Base-by-base conservation (phyloP, 129 eudicot genomes). In the Centaurea solstitialis region DNA sequence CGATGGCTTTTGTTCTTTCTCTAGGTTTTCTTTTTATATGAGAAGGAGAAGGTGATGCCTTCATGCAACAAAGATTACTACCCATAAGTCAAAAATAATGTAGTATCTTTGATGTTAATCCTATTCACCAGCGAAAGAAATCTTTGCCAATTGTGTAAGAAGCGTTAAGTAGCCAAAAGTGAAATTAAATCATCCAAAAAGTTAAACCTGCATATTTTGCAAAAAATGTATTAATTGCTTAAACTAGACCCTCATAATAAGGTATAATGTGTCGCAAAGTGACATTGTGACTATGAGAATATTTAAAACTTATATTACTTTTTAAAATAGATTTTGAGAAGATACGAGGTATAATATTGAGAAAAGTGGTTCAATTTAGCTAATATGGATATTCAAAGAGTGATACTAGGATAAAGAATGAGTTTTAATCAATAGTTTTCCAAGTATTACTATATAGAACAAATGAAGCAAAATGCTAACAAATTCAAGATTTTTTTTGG, bases 61-160 rank as follows among this genome's bases (percentile, higher is more conserved):
- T 76, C 81, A 82, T 76, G 74, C 85, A 82, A 57, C 72, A 82
- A 68, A 82, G 47, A 38, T 41, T 82, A 39, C 35, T 39, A 17
- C 85, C 85, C 85, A 82, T 82, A 39, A 50, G 68, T 53, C 28
- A 81, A 38, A 35, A 35, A 66, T 20, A 37, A 65, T 30, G 50
- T 75, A 20, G 4, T 41, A 28, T 65, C 45, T 28, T 30, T 37
- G 47, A n/a, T 74, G 50, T 53, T 43, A 78, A 28, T 40, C 43
- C 43, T 67, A 28, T 78, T 41, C 37, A 10, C 39, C 1, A 59
- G 35, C 22, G 65, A 7, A 35, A 70, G 11, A 79, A 7, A 20
- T 21, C 40, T 20, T 57, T 53, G 12, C 5, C 26, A 24, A 45
- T 7, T 74, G 39, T 1, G 65, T 39, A 77, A 22, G 9, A 65